Conservation (phyloP, 2,329 filamentous ascomycete species). For the Aquanectria penicillioides region DNA sequence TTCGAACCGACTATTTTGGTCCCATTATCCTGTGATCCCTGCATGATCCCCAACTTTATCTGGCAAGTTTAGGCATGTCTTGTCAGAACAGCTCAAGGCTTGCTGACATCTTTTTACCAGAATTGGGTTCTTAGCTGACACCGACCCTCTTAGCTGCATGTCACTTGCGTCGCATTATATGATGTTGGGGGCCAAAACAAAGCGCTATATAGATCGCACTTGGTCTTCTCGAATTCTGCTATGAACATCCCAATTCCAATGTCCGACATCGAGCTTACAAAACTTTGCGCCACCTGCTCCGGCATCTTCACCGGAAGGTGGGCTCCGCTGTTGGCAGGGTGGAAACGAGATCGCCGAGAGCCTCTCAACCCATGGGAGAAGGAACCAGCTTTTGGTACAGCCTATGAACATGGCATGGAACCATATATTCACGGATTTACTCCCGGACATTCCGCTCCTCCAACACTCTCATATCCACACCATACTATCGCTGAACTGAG, state of each 20-base stretch:
- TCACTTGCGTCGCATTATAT: no score
- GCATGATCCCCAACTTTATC: no score
- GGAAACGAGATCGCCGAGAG: background rate
- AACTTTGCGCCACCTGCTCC: background rate
- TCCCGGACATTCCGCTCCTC: background rate
- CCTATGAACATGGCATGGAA: slow-evolving; percentile 1
- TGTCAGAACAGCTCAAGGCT: no score
- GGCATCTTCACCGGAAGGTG: slow-evolving; percentile 5
- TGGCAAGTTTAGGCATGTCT: no score
- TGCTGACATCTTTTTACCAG: no score
- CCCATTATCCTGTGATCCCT: no score
- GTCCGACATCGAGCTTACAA: background rate
- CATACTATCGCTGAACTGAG: slow-evolving; percentile 6
- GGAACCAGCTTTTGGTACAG: background rate
- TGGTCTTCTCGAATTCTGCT: no score
- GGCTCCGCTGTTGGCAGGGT: background rate
- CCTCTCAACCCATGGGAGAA: background rate
- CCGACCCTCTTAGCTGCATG: no score
- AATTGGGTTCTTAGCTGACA: no score
- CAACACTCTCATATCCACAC: slow-evolving; percentile 3
- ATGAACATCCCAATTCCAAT: background rate
- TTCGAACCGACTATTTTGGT: no score
- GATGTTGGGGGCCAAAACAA: no score
- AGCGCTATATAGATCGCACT: no score
- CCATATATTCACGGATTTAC: background rate